A percentile compares a stretch with the other conserved stretches of the same genome.
phyloP scores from a whole-genome alignment of 176 grass and related monocot species.

The Lolium rigidum region DNA sequence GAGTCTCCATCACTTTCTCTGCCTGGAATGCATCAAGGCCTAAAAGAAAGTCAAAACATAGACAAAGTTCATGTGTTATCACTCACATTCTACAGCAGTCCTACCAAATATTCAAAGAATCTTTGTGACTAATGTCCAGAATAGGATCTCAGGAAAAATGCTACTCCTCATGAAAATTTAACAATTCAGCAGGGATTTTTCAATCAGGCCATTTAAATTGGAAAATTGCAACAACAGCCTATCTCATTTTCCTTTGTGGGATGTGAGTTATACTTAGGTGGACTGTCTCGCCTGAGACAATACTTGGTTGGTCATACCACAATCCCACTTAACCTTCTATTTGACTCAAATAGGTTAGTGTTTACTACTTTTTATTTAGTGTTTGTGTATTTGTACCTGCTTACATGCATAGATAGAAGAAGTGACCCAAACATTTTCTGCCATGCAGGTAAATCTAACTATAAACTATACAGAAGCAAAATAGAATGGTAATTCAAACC shows the following conservation, averaged over 20 bases:
- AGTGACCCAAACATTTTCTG: neutral
- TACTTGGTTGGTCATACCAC: neutral
- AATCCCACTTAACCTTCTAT: neutral
- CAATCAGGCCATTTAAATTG: neutral
- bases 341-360: neutral
- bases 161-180: neutral
- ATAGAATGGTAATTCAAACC: slow-evolving; percentile 18
- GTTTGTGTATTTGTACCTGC: neutral
- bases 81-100: neutral
- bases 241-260: neutral
- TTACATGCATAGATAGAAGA: neutral
- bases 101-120: neutral
- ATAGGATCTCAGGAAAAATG: neutral
- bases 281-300: neutral
- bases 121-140: neutral
- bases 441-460: slow-evolving; percentile 15
- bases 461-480: neutral
- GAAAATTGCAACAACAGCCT: neutral
- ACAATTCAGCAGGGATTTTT: neutral
- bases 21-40: slow-evolving; percentile 99
- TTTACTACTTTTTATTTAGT: neutral
- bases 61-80: neutral
- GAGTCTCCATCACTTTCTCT: slow-evolving; percentile 99
- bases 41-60: slow-evolving; percentile 36
- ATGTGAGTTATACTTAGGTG: neutral